Percentiles rank a stretch among this genome's conserved stretches.
Evolutionary conservation across 2,329 filamentous ascomycete genomes (phyloP).

Genomic region (Stachybotrys elegans): DNA sequence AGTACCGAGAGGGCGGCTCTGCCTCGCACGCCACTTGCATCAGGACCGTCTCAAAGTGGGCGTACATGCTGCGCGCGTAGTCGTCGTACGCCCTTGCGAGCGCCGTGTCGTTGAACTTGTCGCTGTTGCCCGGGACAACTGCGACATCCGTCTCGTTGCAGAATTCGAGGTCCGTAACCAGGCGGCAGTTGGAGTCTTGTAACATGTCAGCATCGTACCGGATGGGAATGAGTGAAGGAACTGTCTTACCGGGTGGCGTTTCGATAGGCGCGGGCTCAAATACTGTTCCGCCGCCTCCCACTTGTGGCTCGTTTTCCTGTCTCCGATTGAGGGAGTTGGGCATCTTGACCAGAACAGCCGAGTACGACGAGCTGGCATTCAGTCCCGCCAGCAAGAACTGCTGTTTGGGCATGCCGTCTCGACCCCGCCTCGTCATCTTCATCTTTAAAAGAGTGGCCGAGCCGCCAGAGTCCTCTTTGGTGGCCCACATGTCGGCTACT

Average conservation of each 20-base stretch:
- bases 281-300: conserved; percentile 71
- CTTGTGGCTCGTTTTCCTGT: conserved; percentile 25
- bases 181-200: conserved; percentile 72
- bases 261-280: conserved; percentile 68
- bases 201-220: conserved; percentile 4
- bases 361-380: conserved; percentile 66
- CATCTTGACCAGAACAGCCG: conserved; percentile 66
- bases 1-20: conserved; percentile 68
- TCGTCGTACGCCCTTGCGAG: conserved; percentile 74
- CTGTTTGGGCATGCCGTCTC: conserved; percentile 68
- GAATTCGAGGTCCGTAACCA: conserved; percentile 83
- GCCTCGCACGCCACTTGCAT: conserved; percentile 84
- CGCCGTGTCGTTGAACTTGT: conserved; percentile 50
- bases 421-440: conserved; percentile 64
- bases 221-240: not conserved
- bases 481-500: conserved; percentile 58
- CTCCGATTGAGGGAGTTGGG: conserved; percentile 38
- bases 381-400: conserved; percentile 82
- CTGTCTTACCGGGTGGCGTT: conserved; percentile 67
- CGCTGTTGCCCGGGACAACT: conserved; percentile 79
- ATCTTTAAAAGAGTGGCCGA: conserved; percentile 44
- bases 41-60: conserved; percentile 75
- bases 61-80: conserved; percentile 63
- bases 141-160: conserved; percentile 87
- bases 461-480: conserved; percentile 41